Evolutionary conservation across 2,329 filamentous ascomycete species (phyloP).

Genomic region (Fusarium keratoplasticum): DNA sequence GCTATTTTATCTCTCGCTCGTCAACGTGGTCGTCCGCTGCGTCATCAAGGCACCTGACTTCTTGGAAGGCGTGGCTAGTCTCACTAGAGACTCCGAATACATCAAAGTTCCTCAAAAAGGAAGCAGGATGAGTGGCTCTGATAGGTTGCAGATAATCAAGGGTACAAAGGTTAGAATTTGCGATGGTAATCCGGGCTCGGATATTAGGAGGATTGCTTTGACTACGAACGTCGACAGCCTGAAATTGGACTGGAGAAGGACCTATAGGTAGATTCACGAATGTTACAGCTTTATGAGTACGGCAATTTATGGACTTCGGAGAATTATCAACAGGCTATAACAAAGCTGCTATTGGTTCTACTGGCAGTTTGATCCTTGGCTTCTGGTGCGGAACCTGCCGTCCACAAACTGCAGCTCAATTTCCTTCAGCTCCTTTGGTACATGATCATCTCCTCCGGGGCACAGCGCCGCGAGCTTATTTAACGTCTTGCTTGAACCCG

Average conservation of each 20-base stretch:
- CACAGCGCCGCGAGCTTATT: too few relatives aligned
- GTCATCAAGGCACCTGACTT: constrained; percentile 16
- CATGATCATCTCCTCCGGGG: too few relatives aligned
- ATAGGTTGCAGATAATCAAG: constrained; percentile 4
- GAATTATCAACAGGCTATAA: too few relatives aligned
- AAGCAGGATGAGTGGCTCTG: constrained; percentile 1
- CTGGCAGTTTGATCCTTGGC: too few relatives aligned
- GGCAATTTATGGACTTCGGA: too few relatives aligned
- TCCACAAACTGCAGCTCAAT: too few relatives aligned
- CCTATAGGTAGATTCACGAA: too few relatives aligned
- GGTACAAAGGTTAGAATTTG: not conserved
- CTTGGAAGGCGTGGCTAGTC: constrained; percentile 3
- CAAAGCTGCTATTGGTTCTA: too few relatives aligned
- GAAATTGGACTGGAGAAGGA: not conserved
- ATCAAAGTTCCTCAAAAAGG: not conserved
- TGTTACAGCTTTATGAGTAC: too few relatives aligned
- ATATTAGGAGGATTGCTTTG: constrained; percentile 6
- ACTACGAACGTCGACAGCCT: not conserved
- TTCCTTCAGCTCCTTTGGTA: too few relatives aligned
- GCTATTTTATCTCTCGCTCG: not conserved
- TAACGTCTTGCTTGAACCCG: too few relatives aligned
- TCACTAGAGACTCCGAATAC: constrained; percentile 12
- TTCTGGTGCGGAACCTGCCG: too few relatives aligned
- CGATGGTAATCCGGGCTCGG: not conserved
- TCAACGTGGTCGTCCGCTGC: not conserved